These are phyloP conservation scores for Liriodendron chinense DNA, from an alignment of 164 flowering plant species.

Conservation along the genomic window DNA sequence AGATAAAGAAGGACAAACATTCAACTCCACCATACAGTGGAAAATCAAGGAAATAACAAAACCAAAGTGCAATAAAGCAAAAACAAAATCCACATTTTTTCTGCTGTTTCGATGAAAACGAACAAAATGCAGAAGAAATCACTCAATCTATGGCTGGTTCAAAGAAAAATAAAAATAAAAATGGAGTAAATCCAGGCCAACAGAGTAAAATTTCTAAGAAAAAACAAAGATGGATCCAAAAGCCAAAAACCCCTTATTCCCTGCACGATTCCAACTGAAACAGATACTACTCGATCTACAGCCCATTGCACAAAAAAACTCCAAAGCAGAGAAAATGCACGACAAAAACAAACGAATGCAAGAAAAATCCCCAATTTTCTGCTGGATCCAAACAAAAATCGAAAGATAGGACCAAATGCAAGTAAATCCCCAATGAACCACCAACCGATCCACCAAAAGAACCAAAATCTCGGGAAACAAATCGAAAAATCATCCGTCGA, in stretches of 20 bases:
- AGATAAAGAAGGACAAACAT: not conserved
- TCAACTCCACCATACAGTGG: not conserved
- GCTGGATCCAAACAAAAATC: not conserved
- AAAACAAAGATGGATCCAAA: too few relatives aligned
- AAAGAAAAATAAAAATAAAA: too few relatives aligned
- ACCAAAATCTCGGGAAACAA: too few relatives aligned
- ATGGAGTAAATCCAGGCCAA: too few relatives aligned
- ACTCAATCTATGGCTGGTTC: not conserved
- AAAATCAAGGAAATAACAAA: not conserved
- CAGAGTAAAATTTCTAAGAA: too few relatives aligned
- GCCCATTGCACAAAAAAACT: not conserved
- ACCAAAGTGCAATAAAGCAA: not conserved
- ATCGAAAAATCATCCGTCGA: too few relatives aligned
- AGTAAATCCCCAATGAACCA: not conserved
- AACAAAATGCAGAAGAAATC: not conserved
- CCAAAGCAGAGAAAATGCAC: not conserved
- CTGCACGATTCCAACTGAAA: too few relatives aligned
- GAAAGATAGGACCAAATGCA: not conserved
- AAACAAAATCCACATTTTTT: not conserved
- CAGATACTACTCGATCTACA: not conserved
- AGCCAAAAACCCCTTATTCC: not conserved
- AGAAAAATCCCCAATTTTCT: not conserved
- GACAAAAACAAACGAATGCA: not conserved
- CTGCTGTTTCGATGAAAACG: not conserved
- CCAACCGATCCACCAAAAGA: not conserved